Conservation (phyloP, 495 filamentous ascomycete genomes). For the Neurospora sp. region DNA sequence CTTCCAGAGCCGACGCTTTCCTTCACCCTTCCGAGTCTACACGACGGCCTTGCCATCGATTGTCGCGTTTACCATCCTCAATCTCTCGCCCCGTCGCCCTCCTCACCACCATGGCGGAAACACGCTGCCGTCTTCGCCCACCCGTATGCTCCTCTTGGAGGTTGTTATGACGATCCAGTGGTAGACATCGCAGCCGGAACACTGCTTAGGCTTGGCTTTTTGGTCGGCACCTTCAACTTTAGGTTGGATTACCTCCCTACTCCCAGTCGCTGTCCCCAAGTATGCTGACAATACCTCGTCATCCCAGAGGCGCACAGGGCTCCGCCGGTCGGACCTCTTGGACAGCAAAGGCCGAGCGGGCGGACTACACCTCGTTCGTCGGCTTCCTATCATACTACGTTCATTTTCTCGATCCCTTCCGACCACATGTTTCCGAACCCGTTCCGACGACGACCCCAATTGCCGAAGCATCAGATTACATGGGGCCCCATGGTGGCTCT, state of each 20-base stretch:
- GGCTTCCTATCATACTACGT: conserved; percentile 70
- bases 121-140: conserved; percentile 77
- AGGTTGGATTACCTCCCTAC: conserved; percentile 41
- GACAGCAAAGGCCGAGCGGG: conserved; percentile 68
- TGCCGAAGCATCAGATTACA: neutral
- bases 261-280: neutral
- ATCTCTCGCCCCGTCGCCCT: conserved; percentile 21
- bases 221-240: conserved; percentile 90
- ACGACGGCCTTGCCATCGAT: conserved; percentile 64
- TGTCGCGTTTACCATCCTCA: conserved; percentile 72
- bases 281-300: neutral
- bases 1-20: conserved; percentile 51
- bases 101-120: conserved; percentile 29
- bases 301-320: conserved; percentile 60
- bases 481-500: neutral
- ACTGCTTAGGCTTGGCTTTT: conserved; percentile 55
- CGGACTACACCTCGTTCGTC: conserved; percentile 71
- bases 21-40: conserved; percentile 74
- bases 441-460: neutral
- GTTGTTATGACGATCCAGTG: conserved; percentile 72
- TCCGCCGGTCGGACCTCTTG: conserved; percentile 75
- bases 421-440: neutral
- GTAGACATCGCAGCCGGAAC: conserved; percentile 53
- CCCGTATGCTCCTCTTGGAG: conserved; percentile 82
- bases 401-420: conserved; percentile 31